Percentiles rank a stretch among this genome's conserved stretches.
phyloP scores from a whole-genome alignment of 805 yeast genomes.

The Ogataea pilisensis region DNA sequence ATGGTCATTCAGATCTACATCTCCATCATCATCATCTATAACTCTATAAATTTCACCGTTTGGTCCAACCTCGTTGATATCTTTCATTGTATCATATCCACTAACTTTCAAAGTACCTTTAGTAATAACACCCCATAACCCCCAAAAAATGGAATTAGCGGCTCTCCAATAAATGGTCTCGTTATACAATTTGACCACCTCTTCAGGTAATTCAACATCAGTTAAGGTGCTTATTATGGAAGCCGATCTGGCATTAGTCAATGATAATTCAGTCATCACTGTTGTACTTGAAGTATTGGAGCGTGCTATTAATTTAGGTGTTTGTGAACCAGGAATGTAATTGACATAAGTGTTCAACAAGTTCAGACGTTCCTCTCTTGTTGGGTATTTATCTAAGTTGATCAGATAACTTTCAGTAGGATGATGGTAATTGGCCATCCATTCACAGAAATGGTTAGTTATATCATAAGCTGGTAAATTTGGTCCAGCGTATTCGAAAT shows the following conservation, averaged over 20 bases:
- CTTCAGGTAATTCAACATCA: slow-evolving; percentile 28
- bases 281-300: slow-evolving; percentile 4
- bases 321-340: slow-evolving; percentile 38
- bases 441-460: slow-evolving; percentile 90
- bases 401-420: slow-evolving; percentile 50
- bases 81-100: slow-evolving; percentile 12
- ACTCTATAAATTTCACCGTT: slow-evolving; percentile 47
- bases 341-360: slow-evolving; percentile 76
- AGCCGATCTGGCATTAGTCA: slow-evolving; percentile 22
- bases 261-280: slow-evolving; percentile 6
- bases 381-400: slow-evolving; percentile 60
- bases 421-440: slow-evolving; percentile 93
- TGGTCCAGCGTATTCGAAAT: slow-evolving; percentile 93
- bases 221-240: slow-evolving; percentile 35
- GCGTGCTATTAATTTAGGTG: slow-evolving; percentile 21
- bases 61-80: slow-evolving; percentile 45
- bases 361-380: slow-evolving; percentile 60
- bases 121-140: slow-evolving; percentile 80
- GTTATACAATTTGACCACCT: slow-evolving; percentile 50
- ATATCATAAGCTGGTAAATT: slow-evolving; percentile 87
- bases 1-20: slow-evolving; percentile 25
- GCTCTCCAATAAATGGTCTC: slow-evolving; percentile 79
- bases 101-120: slow-evolving; percentile 19
- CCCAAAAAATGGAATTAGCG: slow-evolving; percentile 75
- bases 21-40: slow-evolving; percentile 26